Evolutionary conservation across 768 basidiomycete species (phyloP).

Genomic region (Leucogyrophana mollusca): DNA sequence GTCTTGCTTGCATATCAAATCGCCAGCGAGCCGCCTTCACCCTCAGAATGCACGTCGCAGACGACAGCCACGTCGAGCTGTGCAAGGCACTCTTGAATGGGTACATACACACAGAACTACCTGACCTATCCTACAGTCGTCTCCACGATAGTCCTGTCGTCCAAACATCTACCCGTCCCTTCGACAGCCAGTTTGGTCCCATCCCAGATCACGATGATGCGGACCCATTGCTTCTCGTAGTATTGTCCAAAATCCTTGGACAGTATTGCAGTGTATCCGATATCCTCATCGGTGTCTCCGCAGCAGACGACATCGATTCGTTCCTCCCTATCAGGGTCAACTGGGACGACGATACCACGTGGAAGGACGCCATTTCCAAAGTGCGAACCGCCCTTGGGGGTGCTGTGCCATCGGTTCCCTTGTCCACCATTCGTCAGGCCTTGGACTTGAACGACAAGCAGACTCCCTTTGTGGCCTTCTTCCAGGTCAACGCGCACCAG

Average conservation of each 20-base stretch:
- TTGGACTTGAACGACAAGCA: slow-evolving; percentile 2
- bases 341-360: slow-evolving; percentile 18
- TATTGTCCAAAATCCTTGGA: slow-evolving; percentile 20
- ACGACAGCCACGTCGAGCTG: slow-evolving; percentile 3
- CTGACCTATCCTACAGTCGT: slow-evolving; percentile 17
- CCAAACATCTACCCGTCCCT: background rate
- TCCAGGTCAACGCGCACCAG: slow-evolving; percentile 8
- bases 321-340: slow-evolving; percentile 11
- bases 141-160: slow-evolving; percentile 1
- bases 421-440: background rate
- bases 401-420: background rate
- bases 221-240: slow-evolving; percentile 15
- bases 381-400: slow-evolving; percentile 8
- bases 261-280: slow-evolving; percentile 19
- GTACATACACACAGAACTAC: slow-evolving; percentile 12
- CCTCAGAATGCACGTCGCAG: background rate
- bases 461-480: slow-evolving; percentile 15
- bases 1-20: too few species aligned
- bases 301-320: background rate
- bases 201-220: slow-evolving; percentile 4
- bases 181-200: slow-evolving; percentile 1
- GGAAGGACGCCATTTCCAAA: slow-evolving; percentile 11
- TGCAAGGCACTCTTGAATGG: slow-evolving; percentile 1
- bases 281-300: slow-evolving; percentile 16
- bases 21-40: background rate